These are phyloP conservation scores for Suhomyces chickasaworum DNA, from an alignment of 1,139 yeast genomes.

Conservation along the genomic window DNA sequence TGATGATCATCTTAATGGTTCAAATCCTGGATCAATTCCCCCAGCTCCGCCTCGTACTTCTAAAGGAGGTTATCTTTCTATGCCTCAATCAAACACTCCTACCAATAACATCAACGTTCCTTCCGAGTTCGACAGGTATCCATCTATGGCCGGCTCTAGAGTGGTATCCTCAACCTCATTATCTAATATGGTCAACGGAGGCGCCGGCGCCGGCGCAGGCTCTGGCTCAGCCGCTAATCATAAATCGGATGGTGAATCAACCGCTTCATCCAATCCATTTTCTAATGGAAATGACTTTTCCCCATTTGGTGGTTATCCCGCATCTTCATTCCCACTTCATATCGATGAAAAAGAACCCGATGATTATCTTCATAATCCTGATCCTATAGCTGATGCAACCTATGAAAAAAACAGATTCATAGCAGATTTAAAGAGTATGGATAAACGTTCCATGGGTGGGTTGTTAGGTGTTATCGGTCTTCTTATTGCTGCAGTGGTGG, in stretches of 20 bases:
- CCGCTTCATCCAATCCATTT: constrained; percentile 19
- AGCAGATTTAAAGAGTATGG: constrained; percentile 29
- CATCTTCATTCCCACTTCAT: constrained; percentile 32
- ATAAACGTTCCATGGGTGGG: constrained; percentile 27
- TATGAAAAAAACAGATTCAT: constrained; percentile 31
- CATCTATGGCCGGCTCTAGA: constrained; percentile 52
- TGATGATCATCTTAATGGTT: constrained; percentile 20
- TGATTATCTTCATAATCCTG: constrained; percentile 35
- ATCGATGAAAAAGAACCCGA: constrained; percentile 35
- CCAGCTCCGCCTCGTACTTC: constrained; percentile 10
- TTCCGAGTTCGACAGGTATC: constrained; percentile 60
- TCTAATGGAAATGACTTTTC: constrained; percentile 21
- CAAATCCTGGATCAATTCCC: constrained; percentile 8
- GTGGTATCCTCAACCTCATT: constrained; percentile 49
- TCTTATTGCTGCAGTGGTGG: constrained; percentile 23
- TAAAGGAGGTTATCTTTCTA: constrained; percentile 6
- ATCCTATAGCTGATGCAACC: constrained; percentile 33
- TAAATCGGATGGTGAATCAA: constrained; percentile 18
- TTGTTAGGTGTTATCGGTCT: constrained; percentile 24
- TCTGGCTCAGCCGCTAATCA: constrained; percentile 19
- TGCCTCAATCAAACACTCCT: constrained; percentile 8
- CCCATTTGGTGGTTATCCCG: constrained; percentile 38
- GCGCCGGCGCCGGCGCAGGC: constrained; percentile 20
- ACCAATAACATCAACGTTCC: constrained; percentile 38
- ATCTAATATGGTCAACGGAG: constrained; percentile 18